Conservation (phyloP, 2,329 filamentous ascomycete genomes). For the Aquanectria penicillioides region DNA sequence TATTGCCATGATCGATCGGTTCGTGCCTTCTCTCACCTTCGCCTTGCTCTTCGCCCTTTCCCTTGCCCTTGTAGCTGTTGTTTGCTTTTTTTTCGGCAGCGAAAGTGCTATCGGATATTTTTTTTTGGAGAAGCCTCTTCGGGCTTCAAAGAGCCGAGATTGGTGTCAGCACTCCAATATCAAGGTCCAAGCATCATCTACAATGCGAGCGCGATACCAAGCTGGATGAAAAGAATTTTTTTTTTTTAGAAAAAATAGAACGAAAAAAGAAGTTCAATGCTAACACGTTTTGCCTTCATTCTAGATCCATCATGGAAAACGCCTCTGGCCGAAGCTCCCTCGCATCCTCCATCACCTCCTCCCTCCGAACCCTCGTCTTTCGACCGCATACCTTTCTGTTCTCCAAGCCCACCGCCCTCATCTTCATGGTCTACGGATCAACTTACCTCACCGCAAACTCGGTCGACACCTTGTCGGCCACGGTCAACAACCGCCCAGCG, state of each 20-base stretch:
- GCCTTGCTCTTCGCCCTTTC: not conserved
- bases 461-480: slow-evolving; percentile 82
- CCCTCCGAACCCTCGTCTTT: slow-evolving; percentile 64
- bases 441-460: slow-evolving; percentile 91
- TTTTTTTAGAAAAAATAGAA: not conserved
- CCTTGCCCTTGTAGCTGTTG: slow-evolving; percentile 5
- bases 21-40: slow-evolving; percentile 24
- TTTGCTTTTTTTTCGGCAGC: not conserved
- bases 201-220: not conserved
- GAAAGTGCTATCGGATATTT: not conserved
- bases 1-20: slow-evolving; percentile 90
- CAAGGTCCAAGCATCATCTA: no score
- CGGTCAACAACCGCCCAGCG: slow-evolving; percentile 65
- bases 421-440: slow-evolving; percentile 82
- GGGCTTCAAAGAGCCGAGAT: slow-evolving; percentile 12
- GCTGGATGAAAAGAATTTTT: not conserved
- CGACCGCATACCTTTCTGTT: slow-evolving; percentile 70
- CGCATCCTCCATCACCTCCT: slow-evolving; percentile 66
- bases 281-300: slow-evolving; percentile 2
- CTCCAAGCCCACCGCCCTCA: slow-evolving; percentile 74
- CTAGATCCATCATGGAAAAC: slow-evolving; percentile 82
- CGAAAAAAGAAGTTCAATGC: not conserved
- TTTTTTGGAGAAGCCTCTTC: not conserved
- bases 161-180: not conserved
- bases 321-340: slow-evolving; percentile 75